These are phyloP conservation scores for Penicillium maclennaniae DNA, from an alignment of 495 filamentous ascomycete genomes.

Conservation along the genomic window DNA sequence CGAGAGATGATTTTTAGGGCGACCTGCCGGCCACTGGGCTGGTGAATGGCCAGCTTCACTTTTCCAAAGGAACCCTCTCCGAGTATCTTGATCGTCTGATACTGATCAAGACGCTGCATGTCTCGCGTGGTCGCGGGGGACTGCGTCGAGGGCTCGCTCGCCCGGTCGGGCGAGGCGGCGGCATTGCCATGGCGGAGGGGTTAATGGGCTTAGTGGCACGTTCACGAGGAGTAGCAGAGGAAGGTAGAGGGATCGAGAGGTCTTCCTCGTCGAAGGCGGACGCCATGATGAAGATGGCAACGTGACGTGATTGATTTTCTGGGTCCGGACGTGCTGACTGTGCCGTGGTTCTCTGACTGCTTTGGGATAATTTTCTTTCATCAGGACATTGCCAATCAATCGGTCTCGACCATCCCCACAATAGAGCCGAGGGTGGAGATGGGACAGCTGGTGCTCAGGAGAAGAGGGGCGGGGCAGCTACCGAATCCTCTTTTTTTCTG, in stretches of 20 bases:
- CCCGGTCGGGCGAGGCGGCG: slow-evolving; percentile 41
- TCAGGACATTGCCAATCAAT: slow-evolving; percentile 31
- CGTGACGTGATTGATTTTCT: slow-evolving; percentile 46
- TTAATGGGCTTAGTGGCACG: slow-evolving; percentile 29
- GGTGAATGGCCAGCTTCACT: slow-evolving; percentile 92
- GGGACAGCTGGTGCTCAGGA: slow-evolving; percentile 13
- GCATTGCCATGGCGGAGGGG: slow-evolving; percentile 46
- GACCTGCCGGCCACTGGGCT: slow-evolving; percentile 86
- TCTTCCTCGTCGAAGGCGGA: slow-evolving; percentile 78
- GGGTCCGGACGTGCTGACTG: slow-evolving; percentile 22
- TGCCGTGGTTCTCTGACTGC: slow-evolving; percentile 16
- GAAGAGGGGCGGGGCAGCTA: neutral
- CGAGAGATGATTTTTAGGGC: slow-evolving; percentile 95
- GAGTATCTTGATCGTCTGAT: slow-evolving; percentile 82
- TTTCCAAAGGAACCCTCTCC: slow-evolving; percentile 98
- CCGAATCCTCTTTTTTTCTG: neutral
- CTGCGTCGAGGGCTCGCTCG: slow-evolving; percentile 33
- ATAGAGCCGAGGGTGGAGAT: slow-evolving; percentile 28
- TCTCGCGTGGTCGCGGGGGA: slow-evolving; percentile 47
- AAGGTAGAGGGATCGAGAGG: slow-evolving; percentile 79
- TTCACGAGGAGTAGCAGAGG: slow-evolving; percentile 51
- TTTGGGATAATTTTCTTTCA: slow-evolving; percentile 15
- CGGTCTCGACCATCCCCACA: slow-evolving; percentile 31
- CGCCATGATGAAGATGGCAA: slow-evolving; percentile 41
- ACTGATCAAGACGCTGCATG: slow-evolving; percentile 83